Evolutionary conservation across 2,329 filamentous ascomycete genomes (phyloP).

Genomic region (Leptographium lundbergii): DNA sequence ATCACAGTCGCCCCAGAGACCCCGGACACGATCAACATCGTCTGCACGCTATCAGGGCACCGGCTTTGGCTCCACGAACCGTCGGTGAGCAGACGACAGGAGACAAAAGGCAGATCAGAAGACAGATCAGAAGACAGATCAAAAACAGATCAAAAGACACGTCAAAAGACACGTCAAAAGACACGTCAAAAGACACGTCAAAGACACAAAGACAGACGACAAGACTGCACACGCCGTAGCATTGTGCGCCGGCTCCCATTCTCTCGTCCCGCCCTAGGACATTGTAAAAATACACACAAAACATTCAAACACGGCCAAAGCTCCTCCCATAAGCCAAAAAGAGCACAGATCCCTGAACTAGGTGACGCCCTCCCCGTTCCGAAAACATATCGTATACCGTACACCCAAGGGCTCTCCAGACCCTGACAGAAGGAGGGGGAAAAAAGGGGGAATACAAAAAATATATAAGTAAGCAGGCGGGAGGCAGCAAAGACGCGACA

Average conservation of each 20-base stretch:
- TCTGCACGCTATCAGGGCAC: constrained; percentile 51
- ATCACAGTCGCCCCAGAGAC: constrained; percentile 20
- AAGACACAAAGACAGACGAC: too few relatives aligned
- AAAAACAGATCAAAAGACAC: neutral
- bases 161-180: too few relatives aligned
- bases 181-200: neutral
- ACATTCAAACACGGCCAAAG: neutral
- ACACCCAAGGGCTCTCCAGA: neutral
- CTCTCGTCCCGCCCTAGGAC: neutral
- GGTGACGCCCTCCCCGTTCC: constrained; percentile 1
- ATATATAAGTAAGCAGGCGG: neutral
- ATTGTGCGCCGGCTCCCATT: neutral
- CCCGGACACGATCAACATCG: constrained; percentile 22
- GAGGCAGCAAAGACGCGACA: neutral
- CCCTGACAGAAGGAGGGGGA: neutral
- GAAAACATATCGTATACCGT: constrained; percentile 4
- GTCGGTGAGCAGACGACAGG: constrained; percentile 14
- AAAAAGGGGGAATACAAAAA: neutral
- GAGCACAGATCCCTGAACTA: neutral
- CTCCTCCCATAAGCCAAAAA: neutral
- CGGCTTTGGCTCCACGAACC: constrained; percentile 57
- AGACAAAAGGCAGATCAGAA: neutral
- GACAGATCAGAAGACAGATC: neutral
- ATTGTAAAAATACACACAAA: neutral
- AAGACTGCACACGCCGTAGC: neutral